Evolutionary conservation across 2,329 filamentous ascomycete genomes (phyloP), one percentile per base, ranked within the genome.

Genomic region (Rhynchosporium agropyri): DNA sequence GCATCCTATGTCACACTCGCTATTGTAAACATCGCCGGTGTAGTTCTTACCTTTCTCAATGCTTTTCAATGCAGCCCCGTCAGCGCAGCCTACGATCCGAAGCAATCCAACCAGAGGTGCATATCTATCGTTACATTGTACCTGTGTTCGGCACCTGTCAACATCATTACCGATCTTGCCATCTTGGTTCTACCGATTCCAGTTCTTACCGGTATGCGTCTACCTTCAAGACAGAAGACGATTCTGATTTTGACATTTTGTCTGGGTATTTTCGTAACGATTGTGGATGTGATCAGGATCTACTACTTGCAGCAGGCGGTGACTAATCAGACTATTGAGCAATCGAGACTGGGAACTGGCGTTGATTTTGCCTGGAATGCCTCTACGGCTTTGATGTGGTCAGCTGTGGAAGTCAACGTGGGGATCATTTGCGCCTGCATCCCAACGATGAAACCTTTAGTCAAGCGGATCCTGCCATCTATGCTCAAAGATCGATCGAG

Each of bases 371-470:
- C 83, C 60, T 91, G 86, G 87, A 92, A 94, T 72, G 90, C 91
- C 0, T 91, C 91, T 0, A 78, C 92, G 4, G 91, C 91, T 0
- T 89, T 96, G 73, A 94, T 97, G 90, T 98, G 93, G 94, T 94
- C 90, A 15, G 90, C 89, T 12, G 87, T 97, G 60, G 93, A 97
- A 75, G 92, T 97, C 72, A 95, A 96, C 68, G 81, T 96, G 1
- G 93, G 92, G 20, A 92, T 97, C 69, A 89, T 92, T 67, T 96
- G 91, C 73, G 93, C 90, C 48, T 97, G 92, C 71, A 90, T 97
- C n/a, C 94, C 94, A 8, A 94, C 90, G 0, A 79, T 97, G 65
- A 97, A 97, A 74, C 93, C 94, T 1, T 79, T 98, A 6, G 87
- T 94, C 61, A 84, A 90, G 67, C 66, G 58, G 2, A 71, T 74